Percentiles rank a stretch among this genome's conserved stretches.
phyloP scores from a whole-genome alignment of 345 rosid genomes.

The Hibiscus tridactylites region DNA sequence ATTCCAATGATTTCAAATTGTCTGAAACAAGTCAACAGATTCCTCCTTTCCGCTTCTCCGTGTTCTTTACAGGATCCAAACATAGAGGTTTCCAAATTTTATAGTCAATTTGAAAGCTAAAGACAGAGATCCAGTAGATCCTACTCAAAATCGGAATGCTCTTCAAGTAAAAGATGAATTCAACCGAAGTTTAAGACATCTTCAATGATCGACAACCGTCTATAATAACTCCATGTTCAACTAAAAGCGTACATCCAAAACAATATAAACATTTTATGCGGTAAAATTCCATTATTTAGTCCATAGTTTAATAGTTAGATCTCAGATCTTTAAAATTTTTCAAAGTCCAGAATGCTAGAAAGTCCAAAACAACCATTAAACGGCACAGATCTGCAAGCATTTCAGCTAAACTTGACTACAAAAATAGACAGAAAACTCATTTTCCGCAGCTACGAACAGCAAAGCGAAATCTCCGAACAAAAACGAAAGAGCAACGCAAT shows the following conservation, averaged over 20 bases:
- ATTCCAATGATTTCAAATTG: not conserved
- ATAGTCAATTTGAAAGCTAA: not conserved
- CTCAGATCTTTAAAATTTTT: constrained; percentile 10
- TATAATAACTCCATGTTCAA: not conserved
- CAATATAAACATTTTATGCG: not conserved
- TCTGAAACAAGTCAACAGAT: not conserved
- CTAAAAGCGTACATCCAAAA: not conserved
- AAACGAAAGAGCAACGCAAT: not conserved
- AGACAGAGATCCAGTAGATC: constrained; percentile 4
- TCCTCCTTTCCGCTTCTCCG: not conserved
- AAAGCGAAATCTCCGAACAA: not conserved
- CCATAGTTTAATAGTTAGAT: not conserved
- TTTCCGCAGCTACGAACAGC: not conserved
- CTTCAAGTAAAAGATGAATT: not conserved
- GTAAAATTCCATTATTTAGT: not conserved
- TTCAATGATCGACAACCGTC: not conserved
- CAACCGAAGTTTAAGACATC: not conserved
- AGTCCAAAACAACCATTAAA: not conserved
- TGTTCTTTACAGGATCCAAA: not conserved
- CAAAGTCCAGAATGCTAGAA: not conserved
- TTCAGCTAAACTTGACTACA: not conserved
- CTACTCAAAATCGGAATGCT: not conserved
- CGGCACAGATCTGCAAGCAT: constrained; percentile 15
- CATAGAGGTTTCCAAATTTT: not conserved
- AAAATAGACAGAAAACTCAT: not conserved